Conservation (phyloP, 139 green algal genomes). For the Volvox reticuliferus region DNA sequence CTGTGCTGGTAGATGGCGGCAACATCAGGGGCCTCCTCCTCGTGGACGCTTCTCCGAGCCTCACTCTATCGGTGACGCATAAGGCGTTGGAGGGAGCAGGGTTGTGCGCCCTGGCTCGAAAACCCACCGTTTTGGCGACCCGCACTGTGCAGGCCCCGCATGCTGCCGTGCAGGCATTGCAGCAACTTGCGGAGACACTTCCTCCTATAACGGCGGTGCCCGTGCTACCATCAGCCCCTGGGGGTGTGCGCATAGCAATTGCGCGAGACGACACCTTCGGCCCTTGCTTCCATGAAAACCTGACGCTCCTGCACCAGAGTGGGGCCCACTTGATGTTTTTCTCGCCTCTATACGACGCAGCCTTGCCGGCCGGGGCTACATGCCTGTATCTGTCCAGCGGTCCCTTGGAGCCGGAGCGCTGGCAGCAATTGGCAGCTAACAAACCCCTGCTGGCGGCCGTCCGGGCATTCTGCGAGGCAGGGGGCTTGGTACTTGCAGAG, state of each 20-base stretch:
- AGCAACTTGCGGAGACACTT: conserved; percentile 17
- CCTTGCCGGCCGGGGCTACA: conserved; percentile 78
- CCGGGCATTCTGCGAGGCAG: conserved; percentile 84
- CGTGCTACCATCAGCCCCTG: background rate
- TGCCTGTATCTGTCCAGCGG: conserved; percentile 89
- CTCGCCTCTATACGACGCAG: conserved; percentile 87
- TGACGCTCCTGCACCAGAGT: conserved; percentile 67
- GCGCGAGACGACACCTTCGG: conserved; percentile 41
- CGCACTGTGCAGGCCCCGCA: background rate
- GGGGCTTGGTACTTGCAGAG: conserved; percentile 93
- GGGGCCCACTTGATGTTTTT: conserved; percentile 93
- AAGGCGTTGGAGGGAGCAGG: conserved; percentile 20
- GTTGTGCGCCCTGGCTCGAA: background rate
- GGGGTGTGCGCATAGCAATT: conserved; percentile 33
- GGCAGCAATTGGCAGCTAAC: conserved; percentile 81
- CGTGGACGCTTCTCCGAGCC: conserved; percentile 26
- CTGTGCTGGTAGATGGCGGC: background rate
- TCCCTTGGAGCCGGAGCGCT: conserved; percentile 38
- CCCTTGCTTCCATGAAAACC: conserved; percentile 59
- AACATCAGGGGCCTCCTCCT: background rate
- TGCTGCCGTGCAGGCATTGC: background rate
- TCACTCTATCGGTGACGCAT: conserved; percentile 21
- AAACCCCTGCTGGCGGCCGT: conserved; percentile 68
- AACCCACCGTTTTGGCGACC: background rate
- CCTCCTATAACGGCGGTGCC: background rate